A percentile compares a stretch with the other conserved stretches of the same genome.
phyloP scores from a whole-genome alignment of 805 yeast genomes.

The Torulaspora franciscae region DNA sequence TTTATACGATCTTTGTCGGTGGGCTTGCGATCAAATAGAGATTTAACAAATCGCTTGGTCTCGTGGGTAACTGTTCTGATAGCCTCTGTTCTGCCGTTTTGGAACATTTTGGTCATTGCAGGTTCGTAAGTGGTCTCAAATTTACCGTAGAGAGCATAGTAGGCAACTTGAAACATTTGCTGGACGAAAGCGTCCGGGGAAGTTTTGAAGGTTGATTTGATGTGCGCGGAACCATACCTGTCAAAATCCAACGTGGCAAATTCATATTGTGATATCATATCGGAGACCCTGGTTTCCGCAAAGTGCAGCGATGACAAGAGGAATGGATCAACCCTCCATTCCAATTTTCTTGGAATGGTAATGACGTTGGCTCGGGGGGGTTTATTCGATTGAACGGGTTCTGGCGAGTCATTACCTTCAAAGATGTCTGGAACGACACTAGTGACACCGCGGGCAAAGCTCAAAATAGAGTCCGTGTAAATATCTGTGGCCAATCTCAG shows the following conservation, averaged over 20 bases:
- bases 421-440: conserved; percentile 42
- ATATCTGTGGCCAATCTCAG: conserved; percentile 82
- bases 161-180: conserved; percentile 90
- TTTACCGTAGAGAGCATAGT: conserved; percentile 85
- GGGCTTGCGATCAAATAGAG: conserved; percentile 67
- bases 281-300: conserved; percentile 85
- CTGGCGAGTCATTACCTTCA: conserved; percentile 7
- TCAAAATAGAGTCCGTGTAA: conserved; percentile 82
- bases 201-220: conserved; percentile 70
- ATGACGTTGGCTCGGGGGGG: conserved; percentile 39
- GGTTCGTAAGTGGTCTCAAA: conserved; percentile 95
- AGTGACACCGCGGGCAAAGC: conserved; percentile 81
- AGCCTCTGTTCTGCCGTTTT: conserved; percentile 92
- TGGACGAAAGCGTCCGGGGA: conserved; percentile 94
- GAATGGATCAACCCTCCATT: conserved; percentile 80
- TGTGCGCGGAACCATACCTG: conserved; percentile 65
- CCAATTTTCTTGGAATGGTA: conserved; percentile 79
- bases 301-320: conserved; percentile 74
- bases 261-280: conserved; percentile 84
- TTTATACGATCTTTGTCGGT: conserved; percentile 53
- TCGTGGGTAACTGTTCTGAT: conserved; percentile 78
- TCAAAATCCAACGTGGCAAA: conserved; percentile 71
- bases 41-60: conserved; percentile 75
- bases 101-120: conserved; percentile 85
- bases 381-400: background rate